Percentiles rank a stretch among this genome's conserved stretches.
Evolutionary conservation across 106 monocot genomes (phyloP).

Genomic region (Dendrobium chrysotoxum): DNA sequence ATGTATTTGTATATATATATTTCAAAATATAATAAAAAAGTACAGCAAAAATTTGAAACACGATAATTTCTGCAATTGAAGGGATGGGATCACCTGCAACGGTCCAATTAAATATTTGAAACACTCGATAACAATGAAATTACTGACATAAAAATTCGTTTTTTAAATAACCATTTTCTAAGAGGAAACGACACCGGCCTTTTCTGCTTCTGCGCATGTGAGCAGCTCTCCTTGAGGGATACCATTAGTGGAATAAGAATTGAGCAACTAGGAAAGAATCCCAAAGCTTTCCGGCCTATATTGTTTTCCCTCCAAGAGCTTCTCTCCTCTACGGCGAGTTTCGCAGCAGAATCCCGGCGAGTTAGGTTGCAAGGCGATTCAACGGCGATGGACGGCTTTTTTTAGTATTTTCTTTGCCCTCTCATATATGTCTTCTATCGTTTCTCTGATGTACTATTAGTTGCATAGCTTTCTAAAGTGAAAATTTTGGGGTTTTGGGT

Average conservation of each 20-base stretch:
- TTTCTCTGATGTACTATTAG: background rate
- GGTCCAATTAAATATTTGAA: too few relatives aligned
- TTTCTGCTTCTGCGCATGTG: background rate
- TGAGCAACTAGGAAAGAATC: background rate
- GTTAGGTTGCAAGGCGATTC: background rate
- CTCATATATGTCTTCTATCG: background rate
- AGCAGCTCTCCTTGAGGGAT: background rate
- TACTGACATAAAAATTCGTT: background rate
- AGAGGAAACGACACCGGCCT: background rate
- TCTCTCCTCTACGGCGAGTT: background rate
- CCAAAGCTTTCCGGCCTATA: background rate
- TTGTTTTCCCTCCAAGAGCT: background rate
- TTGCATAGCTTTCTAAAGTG: background rate
- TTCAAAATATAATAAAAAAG: too few relatives aligned
- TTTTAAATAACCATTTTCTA: background rate
- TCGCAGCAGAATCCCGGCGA: background rate
- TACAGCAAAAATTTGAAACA: too few relatives aligned
- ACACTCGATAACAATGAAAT: too few relatives aligned
- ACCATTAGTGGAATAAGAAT: background rate
- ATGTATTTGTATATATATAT: too few relatives aligned
- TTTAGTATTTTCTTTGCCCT: background rate
- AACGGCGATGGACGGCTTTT: background rate
- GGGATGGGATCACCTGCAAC: too few relatives aligned
- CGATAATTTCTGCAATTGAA: too few relatives aligned
- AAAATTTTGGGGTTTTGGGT: background rate